These are phyloP conservation scores for Penicillium parvum DNA, from an alignment of 495 filamentous ascomycete species.

Conservation along the genomic window DNA sequence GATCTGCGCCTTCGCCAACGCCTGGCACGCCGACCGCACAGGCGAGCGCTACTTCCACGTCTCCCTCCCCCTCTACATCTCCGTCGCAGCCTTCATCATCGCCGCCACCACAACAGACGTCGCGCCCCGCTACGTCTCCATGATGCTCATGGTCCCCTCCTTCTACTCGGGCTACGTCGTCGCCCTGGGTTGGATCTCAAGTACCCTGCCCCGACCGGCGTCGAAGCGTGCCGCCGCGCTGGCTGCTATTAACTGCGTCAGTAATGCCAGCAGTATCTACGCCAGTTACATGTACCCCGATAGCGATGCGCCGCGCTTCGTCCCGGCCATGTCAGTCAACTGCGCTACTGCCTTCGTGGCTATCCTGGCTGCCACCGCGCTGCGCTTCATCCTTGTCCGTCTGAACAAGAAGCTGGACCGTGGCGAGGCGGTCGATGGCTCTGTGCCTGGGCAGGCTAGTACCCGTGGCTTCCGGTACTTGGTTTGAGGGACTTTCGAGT, in stretches of 20 bases:
- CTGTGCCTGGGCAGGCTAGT: slow-evolving; percentile 50
- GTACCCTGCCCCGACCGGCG: slow-evolving; percentile 75
- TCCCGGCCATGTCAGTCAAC: slow-evolving; percentile 72
- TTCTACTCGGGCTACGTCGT: slow-evolving; percentile 63
- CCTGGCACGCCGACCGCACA: slow-evolving; percentile 73
- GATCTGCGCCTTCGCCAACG: slow-evolving; percentile 65
- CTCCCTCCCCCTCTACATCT: slow-evolving; percentile 60
- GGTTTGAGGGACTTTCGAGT: slow-evolving; percentile 12
- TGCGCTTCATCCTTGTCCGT: slow-evolving; percentile 62
- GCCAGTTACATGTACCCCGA: slow-evolving; percentile 69
- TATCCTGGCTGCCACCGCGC: slow-evolving; percentile 57
- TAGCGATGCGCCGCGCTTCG: slow-evolving; percentile 35
- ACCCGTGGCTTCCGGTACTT: slow-evolving; percentile 61
- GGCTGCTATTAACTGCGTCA: slow-evolving; percentile 76
- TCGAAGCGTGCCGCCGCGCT: slow-evolving; percentile 79
- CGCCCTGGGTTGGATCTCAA: slow-evolving; percentile 72
- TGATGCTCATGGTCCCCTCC: slow-evolving; percentile 73
- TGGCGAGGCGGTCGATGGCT: slow-evolving; percentile 37
- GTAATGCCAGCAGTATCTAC: slow-evolving; percentile 68
- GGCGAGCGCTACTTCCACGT: slow-evolving; percentile 80
- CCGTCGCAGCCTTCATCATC: slow-evolving; percentile 70
- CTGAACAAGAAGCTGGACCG: slow-evolving; percentile 69
- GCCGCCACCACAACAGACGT: slow-evolving; percentile 60
- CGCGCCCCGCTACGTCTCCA: slow-evolving; percentile 69
- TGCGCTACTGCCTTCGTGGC: slow-evolving; percentile 62